These are phyloP conservation scores for Gossypium arboreum DNA, from an alignment of 345 rosid genomes.

Conservation along the genomic window DNA sequence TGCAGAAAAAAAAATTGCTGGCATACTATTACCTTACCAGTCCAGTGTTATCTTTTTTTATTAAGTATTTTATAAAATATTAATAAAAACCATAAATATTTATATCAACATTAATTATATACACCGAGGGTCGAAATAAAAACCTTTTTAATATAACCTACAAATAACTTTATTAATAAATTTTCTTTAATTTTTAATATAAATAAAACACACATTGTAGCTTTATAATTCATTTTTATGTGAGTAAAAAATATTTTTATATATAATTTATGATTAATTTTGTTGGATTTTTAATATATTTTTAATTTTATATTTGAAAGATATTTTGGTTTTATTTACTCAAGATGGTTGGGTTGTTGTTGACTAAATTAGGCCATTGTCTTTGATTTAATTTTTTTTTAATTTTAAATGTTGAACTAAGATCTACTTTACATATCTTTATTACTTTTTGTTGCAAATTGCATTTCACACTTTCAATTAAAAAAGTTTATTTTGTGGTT, in stretches of 20 bases:
- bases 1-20: background rate
- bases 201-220: too few species aligned
- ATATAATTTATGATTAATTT: background rate
- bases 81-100: background rate
- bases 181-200: too few species aligned
- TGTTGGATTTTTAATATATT: background rate
- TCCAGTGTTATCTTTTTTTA: background rate
- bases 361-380: background rate
- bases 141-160: too few species aligned
- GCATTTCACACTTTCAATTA: background rate
- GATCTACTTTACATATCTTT: background rate
- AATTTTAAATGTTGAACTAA: background rate
- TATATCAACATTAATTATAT: too few species aligned
- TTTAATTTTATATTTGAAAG: background rate
- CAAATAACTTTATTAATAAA: too few species aligned
- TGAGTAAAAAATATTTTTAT: background rate
- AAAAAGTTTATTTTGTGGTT: background rate
- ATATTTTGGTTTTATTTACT: background rate
- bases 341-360: background rate
- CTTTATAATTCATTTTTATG: too few species aligned
- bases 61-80: background rate
- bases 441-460: background rate
- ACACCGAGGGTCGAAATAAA: too few species aligned
- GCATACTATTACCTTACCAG: background rate
- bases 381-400: background rate